These are phyloP conservation scores for Hortiboletus rubellus DNA, from an alignment of 1,284 basidiomycete species.

Conservation along the genomic window DNA sequence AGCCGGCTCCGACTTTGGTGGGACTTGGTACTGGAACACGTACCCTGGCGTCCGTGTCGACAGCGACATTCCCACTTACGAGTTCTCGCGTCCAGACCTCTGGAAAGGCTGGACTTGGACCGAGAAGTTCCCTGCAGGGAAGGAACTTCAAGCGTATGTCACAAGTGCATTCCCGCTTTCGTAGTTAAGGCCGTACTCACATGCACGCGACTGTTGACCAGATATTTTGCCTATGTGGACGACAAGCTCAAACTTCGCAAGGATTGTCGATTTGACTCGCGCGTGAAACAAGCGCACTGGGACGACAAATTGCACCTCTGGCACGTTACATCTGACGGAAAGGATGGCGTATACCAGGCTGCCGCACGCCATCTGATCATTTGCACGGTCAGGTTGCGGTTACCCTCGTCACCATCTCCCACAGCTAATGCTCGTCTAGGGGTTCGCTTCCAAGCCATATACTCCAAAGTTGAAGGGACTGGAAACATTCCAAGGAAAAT, in stretches of 20 bases:
- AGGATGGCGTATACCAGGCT: conserved; percentile 14
- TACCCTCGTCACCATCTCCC: not conserved
- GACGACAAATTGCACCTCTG: conserved; percentile 16
- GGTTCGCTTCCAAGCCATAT: conserved; percentile 18
- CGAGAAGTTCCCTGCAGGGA: conserved; percentile 18
- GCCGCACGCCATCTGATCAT: conserved; percentile 15
- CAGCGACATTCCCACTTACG: conserved; percentile 18
- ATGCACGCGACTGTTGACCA: not conserved
- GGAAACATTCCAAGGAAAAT: conserved; percentile 11
- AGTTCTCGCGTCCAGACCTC: conserved; percentile 17
- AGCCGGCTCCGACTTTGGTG: conserved; percentile 19
- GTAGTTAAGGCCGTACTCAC: not conserved
- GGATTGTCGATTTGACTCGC: conserved; percentile 19
- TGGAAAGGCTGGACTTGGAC: conserved; percentile 25
- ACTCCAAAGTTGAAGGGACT: conserved; percentile 15
- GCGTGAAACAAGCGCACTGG: conserved; percentile 12
- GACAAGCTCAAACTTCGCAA: conserved; percentile 15
- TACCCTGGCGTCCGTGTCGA: conserved; percentile 24
- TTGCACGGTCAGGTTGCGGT: conserved; percentile 11
- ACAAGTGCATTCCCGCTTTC: not conserved
- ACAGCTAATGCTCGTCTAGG: not conserved
- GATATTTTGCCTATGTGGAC: conserved; percentile 18
- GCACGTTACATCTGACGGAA: conserved; percentile 12
- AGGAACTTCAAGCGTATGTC: conserved; percentile 13
- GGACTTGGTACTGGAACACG: conserved; percentile 21